A percentile compares a stretch with the other conserved stretches of the same genome.
Conservation (phyloP, 176 grass and related monocot genomes). For the Rhipidocladum racemiflorum region DNA sequence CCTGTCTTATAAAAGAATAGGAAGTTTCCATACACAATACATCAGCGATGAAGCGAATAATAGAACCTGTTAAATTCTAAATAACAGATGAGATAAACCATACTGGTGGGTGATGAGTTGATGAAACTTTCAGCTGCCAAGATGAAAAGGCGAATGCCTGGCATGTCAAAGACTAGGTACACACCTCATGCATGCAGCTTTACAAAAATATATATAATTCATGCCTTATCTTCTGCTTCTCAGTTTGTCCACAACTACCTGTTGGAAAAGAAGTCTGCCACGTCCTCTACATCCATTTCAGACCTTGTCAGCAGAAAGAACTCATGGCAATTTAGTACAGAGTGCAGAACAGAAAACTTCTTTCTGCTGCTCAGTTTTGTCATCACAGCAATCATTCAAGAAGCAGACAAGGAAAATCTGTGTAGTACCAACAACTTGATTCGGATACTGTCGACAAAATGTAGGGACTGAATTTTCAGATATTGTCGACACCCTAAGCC, state of each 20-base stretch:
- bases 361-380: slow-evolving; percentile 18
- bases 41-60: neutral
- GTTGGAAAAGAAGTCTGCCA: slow-evolving; percentile 1
- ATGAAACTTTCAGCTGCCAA: neutral
- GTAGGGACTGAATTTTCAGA: neutral
- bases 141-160: neutral
- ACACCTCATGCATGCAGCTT: neutral
- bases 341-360: slow-evolving; percentile 8
- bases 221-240: slow-evolving; percentile 29
- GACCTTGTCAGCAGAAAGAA: slow-evolving; percentile 29
- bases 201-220: neutral
- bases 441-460: slow-evolving; percentile 6
- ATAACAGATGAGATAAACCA: neutral
- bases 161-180: neutral
- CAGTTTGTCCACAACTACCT: slow-evolving; percentile 24
- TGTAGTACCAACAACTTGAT: neutral
- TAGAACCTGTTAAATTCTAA: neutral
- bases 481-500: neutral
- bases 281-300: slow-evolving; percentile 8
- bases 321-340: neutral
- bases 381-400: slow-evolving; percentile 21
- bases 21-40: neutral
- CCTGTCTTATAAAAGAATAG: neutral
- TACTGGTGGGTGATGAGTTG: neutral
- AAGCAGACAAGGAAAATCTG: neutral